Conservation (phyloP, 179 eudicot species). For the Patellifolia procumbens region DNA sequence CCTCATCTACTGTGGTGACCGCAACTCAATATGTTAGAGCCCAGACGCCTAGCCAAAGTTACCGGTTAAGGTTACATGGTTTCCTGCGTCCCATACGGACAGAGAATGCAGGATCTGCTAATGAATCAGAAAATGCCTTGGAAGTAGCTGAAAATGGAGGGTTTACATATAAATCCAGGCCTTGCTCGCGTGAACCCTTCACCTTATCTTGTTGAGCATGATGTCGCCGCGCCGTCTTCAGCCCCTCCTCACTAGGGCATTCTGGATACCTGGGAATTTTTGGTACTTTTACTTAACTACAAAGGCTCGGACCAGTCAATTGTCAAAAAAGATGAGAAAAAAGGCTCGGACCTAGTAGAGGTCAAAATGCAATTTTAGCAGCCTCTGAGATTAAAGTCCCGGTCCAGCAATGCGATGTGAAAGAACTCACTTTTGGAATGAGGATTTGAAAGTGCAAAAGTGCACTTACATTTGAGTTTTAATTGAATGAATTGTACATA, state of each 20-base stretch:
- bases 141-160: slow-evolving; percentile 55
- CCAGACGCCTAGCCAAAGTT: slow-evolving; percentile 77
- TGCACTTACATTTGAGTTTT: not conserved
- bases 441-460: not conserved
- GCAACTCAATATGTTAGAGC: slow-evolving; percentile 54
- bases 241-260: slow-evolving; percentile 25
- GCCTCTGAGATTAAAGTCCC: slow-evolving; percentile 5
- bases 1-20: slow-evolving; percentile 52
- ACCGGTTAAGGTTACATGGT: slow-evolving; percentile 77
- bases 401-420: slow-evolving; percentile 1
- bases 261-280: not conserved
- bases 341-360: slow-evolving; percentile 1
- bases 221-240: slow-evolving; percentile 24
- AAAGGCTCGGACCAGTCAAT: too few species aligned
- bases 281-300: slow-evolving; percentile 13
- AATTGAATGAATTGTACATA: slow-evolving; percentile 32
- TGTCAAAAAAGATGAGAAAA: too few species aligned
- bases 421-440: slow-evolving; percentile 14
- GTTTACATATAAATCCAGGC: not conserved
- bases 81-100: slow-evolving; percentile 62
- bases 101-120: slow-evolving; percentile 43
- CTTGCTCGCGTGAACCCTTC: slow-evolving; percentile 7
- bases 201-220: slow-evolving; percentile 24
- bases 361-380: not conserved
- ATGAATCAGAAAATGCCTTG: slow-evolving; percentile 39